Evolutionary conservation across 306 rosid species (phyloP).

Genomic region (Ammopiptanthus mongolicus): DNA sequence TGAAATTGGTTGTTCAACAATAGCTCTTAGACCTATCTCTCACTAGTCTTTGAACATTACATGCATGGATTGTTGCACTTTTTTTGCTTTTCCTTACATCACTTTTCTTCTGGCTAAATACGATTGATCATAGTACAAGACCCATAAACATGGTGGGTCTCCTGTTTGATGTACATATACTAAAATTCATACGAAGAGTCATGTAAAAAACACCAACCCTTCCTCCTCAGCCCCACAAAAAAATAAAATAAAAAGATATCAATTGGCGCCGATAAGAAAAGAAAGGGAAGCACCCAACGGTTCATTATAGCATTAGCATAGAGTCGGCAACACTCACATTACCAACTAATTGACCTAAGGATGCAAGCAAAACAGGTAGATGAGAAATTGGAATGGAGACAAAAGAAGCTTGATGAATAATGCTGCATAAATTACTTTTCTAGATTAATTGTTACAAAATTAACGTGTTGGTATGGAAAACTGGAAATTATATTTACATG

Average conservation of each 20-base stretch:
- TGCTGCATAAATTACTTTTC: constrained; percentile 17
- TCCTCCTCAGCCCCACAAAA: neutral
- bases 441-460: constrained; percentile 30
- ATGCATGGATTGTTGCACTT: neutral
- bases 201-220: neutral
- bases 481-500: constrained; percentile 46
- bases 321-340: neutral
- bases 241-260: neutral
- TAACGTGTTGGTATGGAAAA: constrained; percentile 33
- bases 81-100: neutral
- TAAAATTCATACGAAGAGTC: neutral
- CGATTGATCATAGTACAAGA: neutral
- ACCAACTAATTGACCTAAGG: constrained; percentile 33
- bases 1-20: neutral
- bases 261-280: neutral
- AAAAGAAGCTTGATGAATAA: constrained; percentile 6
- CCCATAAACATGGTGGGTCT: neutral
- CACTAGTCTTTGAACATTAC: neutral
- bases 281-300: neutral
- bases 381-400: constrained; percentile 16
- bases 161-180: too few species aligned
- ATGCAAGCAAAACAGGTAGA: constrained; percentile 29
- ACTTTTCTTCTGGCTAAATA: neutral
- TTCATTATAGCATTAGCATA: neutral
- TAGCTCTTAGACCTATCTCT: too few species aligned